Base-by-base conservation (phyloP, 1,139 yeast genomes). In the Debaryomyces robertsiae region DNA sequence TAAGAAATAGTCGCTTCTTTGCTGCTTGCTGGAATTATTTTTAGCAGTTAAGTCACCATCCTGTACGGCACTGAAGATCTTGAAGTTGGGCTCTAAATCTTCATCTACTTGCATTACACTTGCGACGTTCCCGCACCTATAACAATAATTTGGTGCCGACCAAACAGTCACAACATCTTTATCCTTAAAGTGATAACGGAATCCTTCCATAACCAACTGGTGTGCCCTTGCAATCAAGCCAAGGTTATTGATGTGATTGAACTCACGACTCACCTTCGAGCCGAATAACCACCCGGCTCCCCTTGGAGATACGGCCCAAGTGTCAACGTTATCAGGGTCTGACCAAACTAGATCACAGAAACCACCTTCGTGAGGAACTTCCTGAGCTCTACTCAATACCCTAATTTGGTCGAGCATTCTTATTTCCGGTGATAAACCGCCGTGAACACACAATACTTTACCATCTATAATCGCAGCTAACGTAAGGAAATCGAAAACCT, bases 271-370 rank as follows among this genome's bases (percentile, higher is more conserved):
- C 32, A 91, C 97, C 60, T 87, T 84, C 14, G 88, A 80, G 18
- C 98, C 98, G 64, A 93, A 93, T 40, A 91, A 71, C 96, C 97
- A 93, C 13, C 98, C 98, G 0, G 98, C 98, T 46, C 98, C 98
- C 60, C 98, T 78, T 16, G 98, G 97, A 33, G 95, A 84, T n/a
- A 93, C 95, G 11, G 96, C 96, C 98, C 98, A 93, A 15, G 95
- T 88, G 49, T 90, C 96, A 32, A 91, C 96, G 53, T 91, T 95
- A 60, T 93, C 98, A 3, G 98, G 98, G 59, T 93, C 98, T 19
- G 95, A 84, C 98, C 98, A 93, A 27, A 93, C 90, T 53, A 93
- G 75, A 62, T 93, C 98, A 59, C 98, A 93, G 64, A 93, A 93
- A 3, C 98, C 97, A 48, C 98, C 98, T 65, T 93, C 98, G 62